Conservation (phyloP, 1,139 yeast genomes). For the Kluyveromyces sp. region DNA sequence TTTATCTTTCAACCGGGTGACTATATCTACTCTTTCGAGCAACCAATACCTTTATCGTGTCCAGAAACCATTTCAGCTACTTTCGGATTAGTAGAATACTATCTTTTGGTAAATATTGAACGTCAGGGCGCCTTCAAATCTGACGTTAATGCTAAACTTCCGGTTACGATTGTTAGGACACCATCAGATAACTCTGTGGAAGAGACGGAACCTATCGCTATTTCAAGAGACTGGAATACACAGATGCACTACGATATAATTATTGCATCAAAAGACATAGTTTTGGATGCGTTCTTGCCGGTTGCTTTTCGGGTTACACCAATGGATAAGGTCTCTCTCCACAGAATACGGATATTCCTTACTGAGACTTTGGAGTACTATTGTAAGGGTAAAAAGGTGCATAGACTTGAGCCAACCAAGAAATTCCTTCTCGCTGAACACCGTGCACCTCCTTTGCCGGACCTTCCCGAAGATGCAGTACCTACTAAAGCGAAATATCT, state of each 20-base stretch:
- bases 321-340: conserved; percentile 77
- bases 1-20: conserved; percentile 70
- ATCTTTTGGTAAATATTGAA: conserved; percentile 59
- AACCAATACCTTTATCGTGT: conserved; percentile 69
- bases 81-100: conserved; percentile 72
- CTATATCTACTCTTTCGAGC: conserved; percentile 85
- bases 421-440: conserved; percentile 77
- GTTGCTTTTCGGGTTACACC: conserved; percentile 80
- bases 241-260: conserved; percentile 83
- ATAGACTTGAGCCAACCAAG: conserved; percentile 81
- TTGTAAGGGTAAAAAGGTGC: conserved; percentile 79
- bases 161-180: conserved; percentile 63
- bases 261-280: conserved; percentile 79
- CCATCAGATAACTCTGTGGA: conserved; percentile 76
- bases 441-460: conserved; percentile 44
- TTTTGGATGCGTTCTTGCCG: conserved; percentile 77
- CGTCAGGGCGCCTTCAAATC: conserved; percentile 83
- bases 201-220: conserved; percentile 88
- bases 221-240: conserved; percentile 89
- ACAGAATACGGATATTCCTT: conserved; percentile 74
- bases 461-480: conserved; percentile 30
- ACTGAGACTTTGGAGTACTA: conserved; percentile 89
- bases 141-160: conserved; percentile 56
- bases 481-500: conserved; percentile 33
- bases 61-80: conserved; percentile 79